Evolutionary conservation across 2,329 filamentous ascomycete genomes (phyloP), one percentile per base, ranked within the genome.

Genomic region (Fusarium piperis): DNA sequence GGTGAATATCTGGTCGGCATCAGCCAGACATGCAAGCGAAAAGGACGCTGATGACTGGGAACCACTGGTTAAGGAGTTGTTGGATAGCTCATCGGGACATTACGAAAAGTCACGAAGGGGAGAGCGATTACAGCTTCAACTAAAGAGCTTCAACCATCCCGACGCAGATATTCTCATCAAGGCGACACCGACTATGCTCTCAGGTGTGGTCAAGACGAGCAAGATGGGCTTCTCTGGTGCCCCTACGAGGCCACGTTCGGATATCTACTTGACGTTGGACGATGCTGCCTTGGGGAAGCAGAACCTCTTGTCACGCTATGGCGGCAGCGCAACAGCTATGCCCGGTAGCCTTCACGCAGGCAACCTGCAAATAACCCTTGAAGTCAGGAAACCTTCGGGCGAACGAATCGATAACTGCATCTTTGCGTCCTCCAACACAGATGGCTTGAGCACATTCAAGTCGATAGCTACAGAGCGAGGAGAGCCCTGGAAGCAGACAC

Each of bases 141-240:
- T 98, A 15, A 92, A 92, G 74, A 88, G 93, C 2, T 98, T 98
- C 79, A 88, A 90, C 36, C 88, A 92, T 74, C 85, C 89, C 1
- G 94, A 98, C 75, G 90, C 94, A 1, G 94, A 97, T 72, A 85
- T 84, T 0, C 87, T 99, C 41, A 92, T 98, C 77, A 94, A 93
- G 77, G 90, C 92, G 53, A 97, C 94, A 4, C 96, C 96, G 0
- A 98, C 95, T 0, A 83, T 97, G 15, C 89, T 99, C 15, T 92
- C 97, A 57, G 91, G 92, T 58, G 89, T 98, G 66, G 87, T 87
- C 64, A 92, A 92, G 79, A 97, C 95, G 1, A 92, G 87, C 76
- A 96, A 96, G 79, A 95, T 98, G 80, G 96, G 95, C 2, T 98
- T 99, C 79, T 94, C 95, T 4, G 95, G 95, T 13, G 95, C 95